Conservation (phyloP, 169 alveolate genomes). For the Babesia ovis region DNA sequence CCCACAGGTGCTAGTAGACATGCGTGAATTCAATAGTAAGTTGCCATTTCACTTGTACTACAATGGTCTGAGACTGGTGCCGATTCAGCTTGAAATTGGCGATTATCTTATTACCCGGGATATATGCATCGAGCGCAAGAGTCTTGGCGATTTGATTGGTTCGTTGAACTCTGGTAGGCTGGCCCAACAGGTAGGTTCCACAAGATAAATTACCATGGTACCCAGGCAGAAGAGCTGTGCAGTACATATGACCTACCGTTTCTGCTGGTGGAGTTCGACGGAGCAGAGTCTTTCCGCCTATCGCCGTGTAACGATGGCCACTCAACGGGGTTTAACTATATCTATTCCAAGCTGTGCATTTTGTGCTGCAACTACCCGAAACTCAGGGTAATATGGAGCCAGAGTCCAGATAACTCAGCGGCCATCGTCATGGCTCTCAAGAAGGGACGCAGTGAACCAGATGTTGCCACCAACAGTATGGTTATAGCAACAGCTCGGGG, state of each 20-base stretch:
- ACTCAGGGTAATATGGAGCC: slow-evolving; percentile 61
- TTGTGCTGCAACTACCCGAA: slow-evolving; percentile 64
- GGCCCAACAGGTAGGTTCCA: slow-evolving; percentile 70
- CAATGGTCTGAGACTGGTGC: slow-evolving; percentile 78
- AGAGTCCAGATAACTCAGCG: slow-evolving; percentile 62
- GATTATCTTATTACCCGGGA: slow-evolving; percentile 83
- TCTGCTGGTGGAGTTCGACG: slow-evolving; percentile 63
- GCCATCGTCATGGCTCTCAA: slow-evolving; percentile 37
- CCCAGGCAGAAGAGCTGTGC: slow-evolving; percentile 60
- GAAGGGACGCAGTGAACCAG: slow-evolving; percentile 61
- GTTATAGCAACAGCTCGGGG: slow-evolving; percentile 31
- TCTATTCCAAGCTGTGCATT: slow-evolving; percentile 51
- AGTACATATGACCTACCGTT: slow-evolving; percentile 56
- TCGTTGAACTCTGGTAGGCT: slow-evolving; percentile 80
- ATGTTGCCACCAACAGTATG: slow-evolving; percentile 17
- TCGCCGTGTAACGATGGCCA: slow-evolving; percentile 43
- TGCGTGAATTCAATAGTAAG: slow-evolving; percentile 78
- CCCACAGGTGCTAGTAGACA: slow-evolving; percentile 76
- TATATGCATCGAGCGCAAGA: slow-evolving; percentile 84
- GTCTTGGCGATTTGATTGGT: slow-evolving; percentile 70
- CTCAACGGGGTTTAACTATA: slow-evolving; percentile 39
- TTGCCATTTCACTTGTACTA: slow-evolving; percentile 80
- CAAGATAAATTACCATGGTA: too few relatives aligned
- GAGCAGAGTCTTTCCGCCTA: slow-evolving; percentile 57
- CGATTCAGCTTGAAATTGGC: slow-evolving; percentile 79